Base-by-base conservation (phyloP, 495 filamentous ascomycete genomes). In the Aspergillus homomorphus region DNA sequence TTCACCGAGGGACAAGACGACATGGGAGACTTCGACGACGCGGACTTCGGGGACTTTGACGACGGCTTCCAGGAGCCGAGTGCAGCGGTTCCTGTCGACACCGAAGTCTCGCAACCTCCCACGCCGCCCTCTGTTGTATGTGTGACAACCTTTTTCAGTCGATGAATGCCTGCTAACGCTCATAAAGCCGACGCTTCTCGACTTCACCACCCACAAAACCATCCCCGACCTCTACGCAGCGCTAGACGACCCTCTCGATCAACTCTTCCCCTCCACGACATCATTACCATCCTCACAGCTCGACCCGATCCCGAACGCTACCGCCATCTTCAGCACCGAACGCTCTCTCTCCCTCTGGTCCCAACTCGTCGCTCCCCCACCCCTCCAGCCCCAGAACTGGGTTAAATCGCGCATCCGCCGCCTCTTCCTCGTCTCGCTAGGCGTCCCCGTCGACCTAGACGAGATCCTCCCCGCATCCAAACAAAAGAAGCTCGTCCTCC, bases 351-450 rank as follows among this genome's bases (percentile, higher is more conserved):
- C 95, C 4, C 83, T 99, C 41, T 99, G 94, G 94, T 90, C 91
- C 26, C 95, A 99, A 74, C 86, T 99, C 28, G 89, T 95, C 18
- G 92, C 93, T 2, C 93, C 94, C 20, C 94, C 94, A 0, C 92
- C 94, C 3, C 84, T 98, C 24, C 92, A 96, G 69, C 95, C 94
- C 1, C 93, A 95, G 0, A 93, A 99, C 73, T 99, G 94, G 94
- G 91, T 96, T 59, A 91, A 95, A 56, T 96, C 90, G 50, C 91
- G 93, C 52, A 98, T 97, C 66, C 89, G 94, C 53, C 89, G 94
- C 10, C 84, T 98, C 42, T 99, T 99, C 73, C 84, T 99, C 33
- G 94, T 99, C 42, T 96, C 90, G 12, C 82, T 99, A 4, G 94
- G 94, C 16, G 94, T 99, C 1, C 94, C 94, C 5, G 88, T 99